Evolutionary conservation across 768 basidiomycete species (phyloP), one percentile per base, ranked within the genome.

Genomic region (Termitomyces sp.): DNA sequence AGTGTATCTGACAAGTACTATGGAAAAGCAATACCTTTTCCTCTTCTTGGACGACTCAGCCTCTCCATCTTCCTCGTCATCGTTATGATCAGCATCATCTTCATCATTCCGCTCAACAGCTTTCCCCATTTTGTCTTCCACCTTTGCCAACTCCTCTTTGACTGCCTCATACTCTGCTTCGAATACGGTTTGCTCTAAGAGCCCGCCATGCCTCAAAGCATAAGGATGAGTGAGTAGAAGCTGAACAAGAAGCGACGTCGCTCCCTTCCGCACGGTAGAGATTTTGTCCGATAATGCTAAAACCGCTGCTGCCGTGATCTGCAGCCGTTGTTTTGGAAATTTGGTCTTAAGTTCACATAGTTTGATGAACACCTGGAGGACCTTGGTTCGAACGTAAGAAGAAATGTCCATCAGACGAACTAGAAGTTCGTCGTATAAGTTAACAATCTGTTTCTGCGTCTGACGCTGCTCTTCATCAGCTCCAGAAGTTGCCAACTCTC

Each of bases 351-450:
- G 83, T 13, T 75, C 73, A 67, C 89, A 89, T 4, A 97, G 76
- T 63, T 85, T 86, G 40, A 82, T 76, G 46, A 97, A 72, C 1
- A 90, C 91, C 7, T 78, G 68, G 42, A 98, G 79, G 23, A 95
- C 91, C 67, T 94, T 98, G 50, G 84, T 82, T 48, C 97, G 88
- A 31, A 99, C 96, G 68, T 94, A 98, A 46, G 88, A 88, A 41
- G 89, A 90, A 12, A 88, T 67, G 68, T 98, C 97, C 54, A 95
- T 80, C 53, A 86, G 85, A n/a, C 96, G 86, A 59, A 91, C 89
- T 45, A 91, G 80, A 29, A 99, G 83, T 15, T 91, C 77, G 36
- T 91, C 88, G 69, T 90, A 97, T 35, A 95, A 81, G 0, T 78
- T 79, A 56, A 82, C 83, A 66, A 97, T 83, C 64, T 94, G 87